phyloP scores from a whole-genome alignment of 2,329 filamentous ascomycete genomes.

The Scytalidium sp. region DNA sequence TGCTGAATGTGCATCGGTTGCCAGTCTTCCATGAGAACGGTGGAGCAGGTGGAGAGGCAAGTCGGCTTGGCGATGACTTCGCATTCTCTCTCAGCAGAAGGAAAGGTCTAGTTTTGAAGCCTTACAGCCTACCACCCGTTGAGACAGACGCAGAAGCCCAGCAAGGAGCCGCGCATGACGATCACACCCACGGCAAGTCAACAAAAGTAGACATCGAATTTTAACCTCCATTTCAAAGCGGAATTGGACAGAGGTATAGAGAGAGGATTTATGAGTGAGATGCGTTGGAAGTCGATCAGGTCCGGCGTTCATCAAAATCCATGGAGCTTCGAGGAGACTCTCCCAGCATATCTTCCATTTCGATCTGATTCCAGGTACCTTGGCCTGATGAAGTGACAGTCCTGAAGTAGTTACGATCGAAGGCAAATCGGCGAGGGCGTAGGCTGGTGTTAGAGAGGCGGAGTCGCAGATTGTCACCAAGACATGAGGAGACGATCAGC shows the following conservation, averaged over 20 bases:
- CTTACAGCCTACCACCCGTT: slow-evolving; percentile 84
- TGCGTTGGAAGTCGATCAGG: background rate
- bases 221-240: slow-evolving; percentile 12
- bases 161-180: slow-evolving; percentile 21
- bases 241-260: no score
- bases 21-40: slow-evolving; percentile 87
- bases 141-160: slow-evolving; percentile 60
- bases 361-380: slow-evolving; percentile 31
- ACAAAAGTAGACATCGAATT: slow-evolving; percentile 31
- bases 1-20: slow-evolving; percentile 78
- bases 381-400: slow-evolving; percentile 27
- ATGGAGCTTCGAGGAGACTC: slow-evolving; percentile 24
- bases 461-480: slow-evolving; percentile 26
- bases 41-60: slow-evolving; percentile 67
- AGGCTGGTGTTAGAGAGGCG: slow-evolving; percentile 18
- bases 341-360: slow-evolving; percentile 30
- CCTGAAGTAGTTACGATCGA: slow-evolving; percentile 27
- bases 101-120: slow-evolving; percentile 78
- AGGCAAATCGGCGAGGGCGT: slow-evolving; percentile 24
- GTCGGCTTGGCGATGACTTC: slow-evolving; percentile 75
- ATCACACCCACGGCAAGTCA: slow-evolving; percentile 21
- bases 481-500: slow-evolving; percentile 30
- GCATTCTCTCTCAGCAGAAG: slow-evolving; percentile 84
- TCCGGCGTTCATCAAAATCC: slow-evolving; percentile 12
- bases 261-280: no score